These are phyloP conservation scores for Epichloe typhina DNA, from an alignment of 2,329 filamentous ascomycete species.

Conservation along the genomic window DNA sequence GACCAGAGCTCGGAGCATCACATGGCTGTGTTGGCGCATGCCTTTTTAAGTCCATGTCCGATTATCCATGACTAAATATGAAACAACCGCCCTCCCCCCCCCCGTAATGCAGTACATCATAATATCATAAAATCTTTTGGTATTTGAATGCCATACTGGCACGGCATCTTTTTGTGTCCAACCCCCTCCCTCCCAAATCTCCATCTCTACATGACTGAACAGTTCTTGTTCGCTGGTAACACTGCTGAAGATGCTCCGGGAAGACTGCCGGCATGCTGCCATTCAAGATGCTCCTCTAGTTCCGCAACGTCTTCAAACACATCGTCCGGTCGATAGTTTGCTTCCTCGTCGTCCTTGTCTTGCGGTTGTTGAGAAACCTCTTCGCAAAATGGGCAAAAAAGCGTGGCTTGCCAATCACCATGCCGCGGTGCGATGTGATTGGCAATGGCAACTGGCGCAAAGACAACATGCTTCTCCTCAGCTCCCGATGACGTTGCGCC, in stretches of 20 bases:
- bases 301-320: conserved; percentile 36
- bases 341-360: conserved; percentile 36
- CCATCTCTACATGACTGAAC: conserved; percentile 29
- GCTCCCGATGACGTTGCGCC: conserved; percentile 26
- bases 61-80: conserved; percentile 9
- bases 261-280: conserved; percentile 35
- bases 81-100: background rate
- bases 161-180: too few relatives aligned
- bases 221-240: conserved; percentile 24
- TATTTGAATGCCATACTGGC: background rate
- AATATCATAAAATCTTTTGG: background rate
- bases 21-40: background rate
- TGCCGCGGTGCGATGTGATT: conserved; percentile 39
- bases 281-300: conserved; percentile 43
- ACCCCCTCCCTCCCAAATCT: too few relatives aligned
- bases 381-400: conserved; percentile 43
- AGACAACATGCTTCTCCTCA: conserved; percentile 38
- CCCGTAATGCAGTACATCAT: conserved; percentile 4
- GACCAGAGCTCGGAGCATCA: background rate
- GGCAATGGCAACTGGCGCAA: conserved; percentile 43
- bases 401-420: conserved; percentile 38
- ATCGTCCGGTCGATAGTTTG: conserved; percentile 32
- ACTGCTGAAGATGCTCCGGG: conserved; percentile 21
- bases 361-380: conserved; percentile 31
- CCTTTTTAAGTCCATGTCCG: conserved; percentile 10